A percentile compares a stretch with the other conserved stretches of the same genome.
Conservation (phyloP, 805 yeast species). For the Starmerella bacillaris region DNA sequence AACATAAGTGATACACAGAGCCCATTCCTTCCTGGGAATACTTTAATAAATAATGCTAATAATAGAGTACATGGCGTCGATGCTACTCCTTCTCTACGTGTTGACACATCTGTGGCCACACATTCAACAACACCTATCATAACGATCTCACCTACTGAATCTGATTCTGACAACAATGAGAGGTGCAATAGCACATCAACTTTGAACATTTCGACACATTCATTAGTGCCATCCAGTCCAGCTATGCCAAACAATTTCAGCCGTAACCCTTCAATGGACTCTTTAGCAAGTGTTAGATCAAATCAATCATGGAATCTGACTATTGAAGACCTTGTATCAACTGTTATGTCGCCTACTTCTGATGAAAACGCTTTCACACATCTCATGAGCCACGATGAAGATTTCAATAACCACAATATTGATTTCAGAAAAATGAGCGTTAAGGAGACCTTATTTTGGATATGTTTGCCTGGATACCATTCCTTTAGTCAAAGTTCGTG, state of each 20-base stretch:
- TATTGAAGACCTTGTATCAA: background rate
- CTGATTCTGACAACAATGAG: no score
- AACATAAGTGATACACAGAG: no score
- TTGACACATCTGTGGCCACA: no score
- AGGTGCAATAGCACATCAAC: no score
- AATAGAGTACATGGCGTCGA: no score
- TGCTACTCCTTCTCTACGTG: no score
- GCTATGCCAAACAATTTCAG: background rate
- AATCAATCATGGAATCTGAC: background rate
- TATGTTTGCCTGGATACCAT: background rate
- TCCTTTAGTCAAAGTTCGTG: constrained; percentile 16
- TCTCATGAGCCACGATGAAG: background rate
- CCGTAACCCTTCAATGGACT: background rate
- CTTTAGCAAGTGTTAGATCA: background rate
- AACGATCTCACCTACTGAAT: no score
- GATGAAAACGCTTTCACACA: background rate
- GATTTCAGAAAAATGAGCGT: background rate
- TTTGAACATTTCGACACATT: no score
- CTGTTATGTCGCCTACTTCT: background rate
- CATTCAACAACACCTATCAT: no score
- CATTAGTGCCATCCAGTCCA: no score
- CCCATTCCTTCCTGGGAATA: no score
- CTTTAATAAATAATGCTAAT: no score
- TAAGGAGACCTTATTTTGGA: background rate
- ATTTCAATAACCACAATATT: background rate